Evolutionary conservation across 192 early-diverging fungal genomes (phyloP).

Genomic region (Linnemannia zychae): DNA sequence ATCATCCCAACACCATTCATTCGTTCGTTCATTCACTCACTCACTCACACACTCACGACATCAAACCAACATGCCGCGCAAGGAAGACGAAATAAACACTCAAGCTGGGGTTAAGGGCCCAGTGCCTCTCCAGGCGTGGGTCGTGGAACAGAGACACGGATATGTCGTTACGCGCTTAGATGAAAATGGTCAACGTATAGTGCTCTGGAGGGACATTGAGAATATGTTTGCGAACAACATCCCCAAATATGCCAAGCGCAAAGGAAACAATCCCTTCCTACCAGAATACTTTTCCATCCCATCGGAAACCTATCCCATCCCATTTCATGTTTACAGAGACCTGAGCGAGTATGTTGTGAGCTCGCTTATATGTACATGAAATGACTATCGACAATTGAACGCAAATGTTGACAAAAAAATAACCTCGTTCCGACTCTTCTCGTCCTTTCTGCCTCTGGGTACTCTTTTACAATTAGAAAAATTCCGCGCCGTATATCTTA

Average conservation of each 20-base stretch:
- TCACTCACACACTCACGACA: too few relatives aligned
- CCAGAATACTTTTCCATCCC: background rate
- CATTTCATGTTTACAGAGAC: background rate
- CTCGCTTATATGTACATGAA: too few relatives aligned
- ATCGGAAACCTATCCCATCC: background rate
- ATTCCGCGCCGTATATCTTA: too few relatives aligned
- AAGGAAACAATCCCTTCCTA: background rate
- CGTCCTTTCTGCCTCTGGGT: too few relatives aligned
- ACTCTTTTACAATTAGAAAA: too few relatives aligned
- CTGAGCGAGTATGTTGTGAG: too few relatives aligned
- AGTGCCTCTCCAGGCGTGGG: background rate
- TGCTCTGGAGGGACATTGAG: background rate
- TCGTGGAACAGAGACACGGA: background rate
- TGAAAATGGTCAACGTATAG: background rate
- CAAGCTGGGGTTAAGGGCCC: background rate
- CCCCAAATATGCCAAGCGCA: background rate
- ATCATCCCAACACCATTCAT: too few relatives aligned
- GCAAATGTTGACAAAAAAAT: too few relatives aligned
- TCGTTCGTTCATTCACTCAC: too few relatives aligned
- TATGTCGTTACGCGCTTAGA: background rate
- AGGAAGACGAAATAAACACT: background rate
- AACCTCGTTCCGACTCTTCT: too few relatives aligned
- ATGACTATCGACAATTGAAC: too few relatives aligned
- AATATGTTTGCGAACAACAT: background rate
- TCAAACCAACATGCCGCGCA: too few relatives aligned